These are phyloP conservation scores for Psidium friedrichsthalianum DNA, from an alignment of 345 rosid species.

Conservation along the genomic window DNA sequence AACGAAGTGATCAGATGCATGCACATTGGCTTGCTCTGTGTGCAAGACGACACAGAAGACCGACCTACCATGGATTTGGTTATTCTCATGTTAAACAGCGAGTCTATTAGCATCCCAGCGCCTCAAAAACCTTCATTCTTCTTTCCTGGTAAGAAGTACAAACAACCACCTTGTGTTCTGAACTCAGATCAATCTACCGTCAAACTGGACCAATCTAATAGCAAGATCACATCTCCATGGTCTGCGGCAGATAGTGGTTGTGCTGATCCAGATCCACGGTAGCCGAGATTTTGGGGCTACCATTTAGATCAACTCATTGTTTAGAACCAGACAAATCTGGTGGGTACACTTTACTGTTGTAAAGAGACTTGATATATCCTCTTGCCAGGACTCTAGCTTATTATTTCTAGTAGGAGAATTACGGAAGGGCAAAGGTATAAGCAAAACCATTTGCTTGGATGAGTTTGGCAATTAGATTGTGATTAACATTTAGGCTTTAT, in stretches of 20 bases:
- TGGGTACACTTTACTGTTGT: background rate
- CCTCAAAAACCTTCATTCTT: constrained; percentile 13
- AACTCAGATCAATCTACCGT: background rate
- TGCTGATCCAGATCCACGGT: background rate
- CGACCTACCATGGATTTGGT: constrained; percentile 19
- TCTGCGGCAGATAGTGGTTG: background rate
- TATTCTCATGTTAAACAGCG: constrained; percentile 11
- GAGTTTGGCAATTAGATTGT: background rate
- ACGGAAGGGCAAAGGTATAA: background rate
- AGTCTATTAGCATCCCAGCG: constrained; percentile 3
- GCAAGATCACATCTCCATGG: background rate
- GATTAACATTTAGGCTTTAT: background rate
- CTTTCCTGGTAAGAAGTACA: background rate
- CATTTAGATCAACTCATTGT: background rate
- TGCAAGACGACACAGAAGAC: constrained; percentile 12
- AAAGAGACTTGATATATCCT: background rate
- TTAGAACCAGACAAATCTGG: background rate
- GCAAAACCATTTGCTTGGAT: background rate
- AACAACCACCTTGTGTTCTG: background rate
- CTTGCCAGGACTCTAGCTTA: background rate
- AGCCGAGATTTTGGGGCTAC: background rate
- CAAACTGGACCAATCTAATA: background rate
- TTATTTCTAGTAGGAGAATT: background rate
- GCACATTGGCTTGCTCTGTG: constrained; percentile 16
- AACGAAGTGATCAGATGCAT: constrained; percentile 19